These are phyloP conservation scores for Fragosphaeria purpurea DNA, from an alignment of 2,329 filamentous ascomycete genomes.

Conservation along the genomic window DNA sequence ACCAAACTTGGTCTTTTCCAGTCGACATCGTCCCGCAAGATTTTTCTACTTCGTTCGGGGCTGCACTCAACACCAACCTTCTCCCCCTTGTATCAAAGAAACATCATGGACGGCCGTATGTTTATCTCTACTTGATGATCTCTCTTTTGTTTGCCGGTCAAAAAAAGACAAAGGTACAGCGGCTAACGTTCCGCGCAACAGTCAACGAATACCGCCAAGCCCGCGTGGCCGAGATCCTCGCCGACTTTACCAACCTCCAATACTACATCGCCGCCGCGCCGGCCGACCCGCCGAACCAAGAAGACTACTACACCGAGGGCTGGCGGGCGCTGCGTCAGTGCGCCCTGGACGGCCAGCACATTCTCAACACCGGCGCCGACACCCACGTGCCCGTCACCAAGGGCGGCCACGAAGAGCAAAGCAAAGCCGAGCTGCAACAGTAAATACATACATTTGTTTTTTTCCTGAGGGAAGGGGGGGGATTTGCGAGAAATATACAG, in stretches of 20 bases:
- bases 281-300: conserved; percentile 41
- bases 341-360: conserved; percentile 51
- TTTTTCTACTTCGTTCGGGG: no score
- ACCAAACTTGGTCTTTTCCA: background rate
- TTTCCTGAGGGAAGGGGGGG: no score
- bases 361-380: conserved; percentile 54
- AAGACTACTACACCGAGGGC: conserved; percentile 54
- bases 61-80: background rate
- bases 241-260: conserved; percentile 52
- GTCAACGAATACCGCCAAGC: conserved; percentile 50
- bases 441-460: no score
- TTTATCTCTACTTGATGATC: background rate
- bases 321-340: conserved; percentile 55
- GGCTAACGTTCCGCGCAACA: conserved; percentile 18
- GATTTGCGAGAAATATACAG: no score
- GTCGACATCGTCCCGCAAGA: background rate
- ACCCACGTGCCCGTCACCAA: conserved; percentile 43
- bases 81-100: background rate
- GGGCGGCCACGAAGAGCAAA: conserved; percentile 49
- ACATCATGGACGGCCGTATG: conserved; percentile 15
- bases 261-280: conserved; percentile 51
- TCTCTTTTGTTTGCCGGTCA: background rate
- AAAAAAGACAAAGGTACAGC: background rate
- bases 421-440: conserved; percentile 52
- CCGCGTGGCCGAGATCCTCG: conserved; percentile 51